Evolutionary conservation across 768 basidiomycete genomes (phyloP).

Genomic region (Galerina marginata): DNA sequence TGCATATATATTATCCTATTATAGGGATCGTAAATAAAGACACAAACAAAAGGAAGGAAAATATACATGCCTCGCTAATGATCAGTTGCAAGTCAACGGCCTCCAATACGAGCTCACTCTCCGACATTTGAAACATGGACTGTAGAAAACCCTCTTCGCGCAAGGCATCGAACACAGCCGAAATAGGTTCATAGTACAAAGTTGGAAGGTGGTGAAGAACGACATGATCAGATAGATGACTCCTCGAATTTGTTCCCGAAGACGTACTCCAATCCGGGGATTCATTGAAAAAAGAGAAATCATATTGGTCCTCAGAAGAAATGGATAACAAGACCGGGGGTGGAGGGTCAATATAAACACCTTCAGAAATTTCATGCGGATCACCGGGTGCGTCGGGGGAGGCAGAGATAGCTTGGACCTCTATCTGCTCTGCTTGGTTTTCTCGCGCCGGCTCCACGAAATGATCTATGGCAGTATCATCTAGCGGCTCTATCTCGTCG

Average conservation of each 20-base stretch:
- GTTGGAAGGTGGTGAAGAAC: slow-evolving; percentile 69
- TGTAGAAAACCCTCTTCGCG: slow-evolving; percentile 64
- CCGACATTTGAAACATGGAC: slow-evolving; percentile 49
- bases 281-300: slow-evolving; percentile 63
- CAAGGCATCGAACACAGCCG: slow-evolving; percentile 71
- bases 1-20: slow-evolving; percentile 71
- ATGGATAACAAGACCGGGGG: slow-evolving; percentile 67
- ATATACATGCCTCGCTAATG: slow-evolving; percentile 63
- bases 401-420: slow-evolving; percentile 1
- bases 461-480: too few species aligned
- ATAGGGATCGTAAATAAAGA: slow-evolving; percentile 4
- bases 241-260: slow-evolving; percentile 17
- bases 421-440: slow-evolving; percentile 2
- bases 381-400: slow-evolving; percentile 35
- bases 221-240: slow-evolving; percentile 34
- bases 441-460: slow-evolving; percentile 1
- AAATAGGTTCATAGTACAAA: slow-evolving; percentile 79
- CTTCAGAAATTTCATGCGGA: slow-evolving; percentile 68
- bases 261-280: slow-evolving; percentile 36
- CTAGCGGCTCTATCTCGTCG: neutral
- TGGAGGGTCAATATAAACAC: slow-evolving; percentile 77
- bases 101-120: slow-evolving; percentile 70
- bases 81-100: slow-evolving; percentile 71
- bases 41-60: neutral
- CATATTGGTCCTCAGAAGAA: slow-evolving; percentile 39